phyloP scores from a whole-genome alignment of 2,329 filamentous ascomycete genomes.

The Colletotrichum australisinense region DNA sequence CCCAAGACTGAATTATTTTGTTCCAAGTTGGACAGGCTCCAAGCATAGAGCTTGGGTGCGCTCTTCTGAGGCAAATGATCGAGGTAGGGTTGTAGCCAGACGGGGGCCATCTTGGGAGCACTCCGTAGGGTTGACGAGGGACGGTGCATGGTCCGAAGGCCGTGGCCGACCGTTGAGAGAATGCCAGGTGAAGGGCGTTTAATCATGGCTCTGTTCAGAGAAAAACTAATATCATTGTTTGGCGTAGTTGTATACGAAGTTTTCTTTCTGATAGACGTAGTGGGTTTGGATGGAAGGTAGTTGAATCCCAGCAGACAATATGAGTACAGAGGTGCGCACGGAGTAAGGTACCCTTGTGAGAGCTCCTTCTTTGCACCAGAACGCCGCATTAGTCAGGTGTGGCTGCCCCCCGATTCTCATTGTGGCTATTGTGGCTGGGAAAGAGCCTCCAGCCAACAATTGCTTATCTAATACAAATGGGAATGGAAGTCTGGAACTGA shows the following conservation, averaged over 20 bases:
- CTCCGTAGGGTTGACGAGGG: not conserved
- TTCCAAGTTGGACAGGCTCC: constrained; percentile 45
- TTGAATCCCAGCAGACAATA: not conserved
- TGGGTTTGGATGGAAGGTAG: not conserved
- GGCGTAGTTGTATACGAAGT: not conserved
- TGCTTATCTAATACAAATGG: not conserved
- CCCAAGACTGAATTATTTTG: not conserved
- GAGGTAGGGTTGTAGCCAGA: constrained; percentile 49
- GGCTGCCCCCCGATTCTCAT: not conserved
- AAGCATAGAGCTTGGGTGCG: constrained; percentile 51
- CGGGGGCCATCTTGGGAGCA: constrained; percentile 7
- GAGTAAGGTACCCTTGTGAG: not conserved
- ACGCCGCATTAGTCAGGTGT: constrained; percentile 4
- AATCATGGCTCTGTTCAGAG: not conserved
- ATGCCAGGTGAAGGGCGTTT: not conserved
- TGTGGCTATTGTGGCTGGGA: not conserved
- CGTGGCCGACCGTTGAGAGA: not conserved
- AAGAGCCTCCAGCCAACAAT: not conserved
- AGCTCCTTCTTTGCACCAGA: not conserved
- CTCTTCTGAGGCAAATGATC: constrained; percentile 35
- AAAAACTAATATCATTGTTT: not conserved
- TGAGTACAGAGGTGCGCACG: not conserved
- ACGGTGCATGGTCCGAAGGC: not conserved
- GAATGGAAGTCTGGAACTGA: not conserved
- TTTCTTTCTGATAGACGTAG: not conserved